Percentiles rank a stretch among this genome's conserved stretches.
phyloP scores from a whole-genome alignment of 1,284 basidiomycete species.

The Cryptococcus amylolentus region DNA sequence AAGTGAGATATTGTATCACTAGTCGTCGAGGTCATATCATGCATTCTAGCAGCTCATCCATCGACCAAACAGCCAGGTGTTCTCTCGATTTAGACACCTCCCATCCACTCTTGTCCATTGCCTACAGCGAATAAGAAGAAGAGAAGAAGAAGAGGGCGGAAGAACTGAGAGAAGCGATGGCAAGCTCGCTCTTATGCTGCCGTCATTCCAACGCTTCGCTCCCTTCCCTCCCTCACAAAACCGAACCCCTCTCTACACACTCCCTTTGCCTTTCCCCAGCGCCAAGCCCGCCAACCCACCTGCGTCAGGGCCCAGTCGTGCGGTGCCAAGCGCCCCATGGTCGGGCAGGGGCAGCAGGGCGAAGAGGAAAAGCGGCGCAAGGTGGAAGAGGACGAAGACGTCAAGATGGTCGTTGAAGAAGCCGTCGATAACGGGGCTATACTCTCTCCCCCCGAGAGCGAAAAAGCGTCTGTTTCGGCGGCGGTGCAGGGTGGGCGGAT shows the following conservation, averaged over 20 bases:
- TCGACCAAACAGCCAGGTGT: too few species aligned
- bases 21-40: too few species aligned
- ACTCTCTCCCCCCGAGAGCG: slow-evolving; percentile 9
- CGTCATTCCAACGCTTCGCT: slow-evolving; percentile 5
- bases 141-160: slow-evolving; percentile 25
- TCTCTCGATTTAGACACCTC: too few species aligned
- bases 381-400: slow-evolving; percentile 28
- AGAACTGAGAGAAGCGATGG: slow-evolving; percentile 38
- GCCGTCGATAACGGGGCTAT: slow-evolving; percentile 30
- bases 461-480: neutral
- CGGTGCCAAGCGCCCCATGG: slow-evolving; percentile 36
- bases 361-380: slow-evolving; percentile 39
- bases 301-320: slow-evolving; percentile 31
- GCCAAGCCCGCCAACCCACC: too few species aligned
- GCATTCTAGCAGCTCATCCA: too few species aligned
- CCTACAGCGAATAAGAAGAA: neutral
- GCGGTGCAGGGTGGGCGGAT: slow-evolving; percentile 6
- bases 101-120: too few species aligned
- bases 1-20: too few species aligned
- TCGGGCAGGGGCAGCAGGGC: neutral
- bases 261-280: too few species aligned
- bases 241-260: too few species aligned
- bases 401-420: slow-evolving; percentile 35
- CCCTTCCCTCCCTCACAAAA: too few species aligned
- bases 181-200: slow-evolving; percentile 22